Percentiles rank a stretch among this genome's conserved stretches.
phyloP scores from a whole-genome alignment of 2,329 filamentous ascomycete species.

The Dothideomycetes sp. region DNA sequence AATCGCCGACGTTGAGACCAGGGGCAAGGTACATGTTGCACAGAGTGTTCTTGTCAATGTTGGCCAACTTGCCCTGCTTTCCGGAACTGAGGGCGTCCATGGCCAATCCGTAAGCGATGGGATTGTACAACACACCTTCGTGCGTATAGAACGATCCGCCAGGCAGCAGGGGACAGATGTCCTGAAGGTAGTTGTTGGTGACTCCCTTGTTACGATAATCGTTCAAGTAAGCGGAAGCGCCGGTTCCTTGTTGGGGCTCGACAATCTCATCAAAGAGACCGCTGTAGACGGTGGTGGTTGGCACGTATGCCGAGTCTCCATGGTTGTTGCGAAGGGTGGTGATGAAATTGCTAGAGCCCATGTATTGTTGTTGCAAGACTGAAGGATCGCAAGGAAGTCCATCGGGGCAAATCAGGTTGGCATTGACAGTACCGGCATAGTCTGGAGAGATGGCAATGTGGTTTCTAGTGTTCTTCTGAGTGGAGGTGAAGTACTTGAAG shows the following conservation, averaged over 20 bases:
- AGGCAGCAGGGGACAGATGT: conserved; percentile 30
- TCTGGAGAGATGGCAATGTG: conserved; percentile 46
- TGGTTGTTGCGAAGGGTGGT: conserved; percentile 33
- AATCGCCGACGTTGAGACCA: conserved; percentile 35
- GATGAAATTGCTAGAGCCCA: conserved; percentile 34
- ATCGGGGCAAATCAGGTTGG: conserved; percentile 26
- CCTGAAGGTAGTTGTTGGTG: conserved; percentile 43
- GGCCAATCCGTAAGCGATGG: conserved; percentile 36
- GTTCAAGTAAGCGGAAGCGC: conserved; percentile 39
- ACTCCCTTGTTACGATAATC: conserved; percentile 39
- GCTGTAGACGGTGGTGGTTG: conserved; percentile 46
- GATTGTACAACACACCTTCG: conserved; percentile 43
- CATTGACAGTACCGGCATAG: conserved; percentile 41
- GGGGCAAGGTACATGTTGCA: conserved; percentile 32
- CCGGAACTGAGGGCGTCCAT: conserved; percentile 41
- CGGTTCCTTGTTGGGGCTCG: conserved; percentile 38
- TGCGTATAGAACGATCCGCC: conserved; percentile 42
- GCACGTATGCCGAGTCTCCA: conserved; percentile 46
- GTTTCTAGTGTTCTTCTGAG: conserved; percentile 37
- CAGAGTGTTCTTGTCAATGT: conserved; percentile 33
- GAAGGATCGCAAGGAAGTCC: conserved; percentile 29
- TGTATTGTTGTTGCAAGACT: conserved; percentile 40
- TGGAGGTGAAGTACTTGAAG: conserved; percentile 49
- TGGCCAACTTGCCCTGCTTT: conserved; percentile 34
- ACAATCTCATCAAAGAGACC: conserved; percentile 43